Percentiles rank a stretch among this genome's conserved stretches.
These are phyloP conservation scores for Mycena leptocephala DNA, from an alignment of 768 basidiomycete species.

Conservation along the genomic window DNA sequence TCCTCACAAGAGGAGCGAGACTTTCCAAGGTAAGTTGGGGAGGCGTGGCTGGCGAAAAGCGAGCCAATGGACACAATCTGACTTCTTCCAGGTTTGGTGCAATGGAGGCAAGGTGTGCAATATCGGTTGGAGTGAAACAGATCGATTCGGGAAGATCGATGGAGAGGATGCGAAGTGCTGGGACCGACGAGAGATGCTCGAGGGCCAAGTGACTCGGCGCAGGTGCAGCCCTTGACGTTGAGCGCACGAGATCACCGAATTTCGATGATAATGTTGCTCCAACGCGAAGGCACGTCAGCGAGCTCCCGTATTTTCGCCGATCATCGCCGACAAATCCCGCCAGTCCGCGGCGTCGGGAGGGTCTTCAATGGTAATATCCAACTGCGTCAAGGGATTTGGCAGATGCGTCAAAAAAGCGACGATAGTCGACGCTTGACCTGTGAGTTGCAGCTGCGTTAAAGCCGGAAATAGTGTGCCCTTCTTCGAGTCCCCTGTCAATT, in stretches of 20 bases:
- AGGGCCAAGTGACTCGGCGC: conserved; percentile 75
- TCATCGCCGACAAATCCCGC: conserved; percentile 77
- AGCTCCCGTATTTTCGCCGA: conserved; percentile 75
- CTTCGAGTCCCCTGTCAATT: conserved; percentile 73
- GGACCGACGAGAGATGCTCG: conserved; percentile 69
- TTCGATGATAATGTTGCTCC: conserved; percentile 80
- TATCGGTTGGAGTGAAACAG: conserved; percentile 74
- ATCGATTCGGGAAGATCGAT: conserved; percentile 87
- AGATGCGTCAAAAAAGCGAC: conserved; percentile 82
- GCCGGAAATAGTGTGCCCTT: conserved; percentile 71
- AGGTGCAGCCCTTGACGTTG: conserved; percentile 77
- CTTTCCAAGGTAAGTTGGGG: conserved; percentile 76
- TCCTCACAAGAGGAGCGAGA: conserved; percentile 70
- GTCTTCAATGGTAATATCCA: conserved; percentile 87
- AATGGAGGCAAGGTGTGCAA: conserved; percentile 70
- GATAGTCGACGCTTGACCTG: conserved; percentile 80
- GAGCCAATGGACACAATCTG: conserved; percentile 77
- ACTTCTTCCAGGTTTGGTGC: conserved; percentile 82
- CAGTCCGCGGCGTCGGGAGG: conserved; percentile 84
- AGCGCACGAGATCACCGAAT: conserved; percentile 87
- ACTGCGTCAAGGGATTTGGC: conserved; percentile 73
- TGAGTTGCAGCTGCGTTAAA: conserved; percentile 75
- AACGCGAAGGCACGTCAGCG: conserved; percentile 74
- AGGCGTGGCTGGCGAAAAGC: conserved; percentile 70
- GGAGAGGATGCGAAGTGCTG: conserved; percentile 74